phyloP scores from a whole-genome alignment of 1,284 basidiomycete species.

The Trichosporon sp. region DNA sequence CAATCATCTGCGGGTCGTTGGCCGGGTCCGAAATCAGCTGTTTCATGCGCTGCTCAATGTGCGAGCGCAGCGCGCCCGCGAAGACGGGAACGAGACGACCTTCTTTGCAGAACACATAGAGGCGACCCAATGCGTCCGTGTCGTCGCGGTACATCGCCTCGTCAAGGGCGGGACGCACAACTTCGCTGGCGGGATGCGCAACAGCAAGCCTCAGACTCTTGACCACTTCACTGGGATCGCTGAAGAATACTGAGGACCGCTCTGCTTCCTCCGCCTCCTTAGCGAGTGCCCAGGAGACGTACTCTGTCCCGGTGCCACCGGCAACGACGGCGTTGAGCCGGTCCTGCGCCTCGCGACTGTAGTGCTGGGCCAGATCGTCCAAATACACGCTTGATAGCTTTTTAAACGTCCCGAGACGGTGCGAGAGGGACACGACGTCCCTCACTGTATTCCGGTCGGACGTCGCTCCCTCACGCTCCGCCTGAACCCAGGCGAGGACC shows the following conservation, averaged over 20 bases:
- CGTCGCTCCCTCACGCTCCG: conserved; percentile 52
- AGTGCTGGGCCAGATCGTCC: conserved; percentile 24
- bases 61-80: conserved; percentile 60
- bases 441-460: background rate
- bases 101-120: conserved; percentile 65
- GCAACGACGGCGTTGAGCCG: conserved; percentile 21
- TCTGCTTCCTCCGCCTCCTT: conserved; percentile 33
- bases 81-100: conserved; percentile 58
- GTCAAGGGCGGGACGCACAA: conserved; percentile 56
- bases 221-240: conserved; percentile 23
- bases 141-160: conserved; percentile 58
- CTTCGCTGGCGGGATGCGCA: background rate
- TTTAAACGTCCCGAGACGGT: conserved; percentile 22
- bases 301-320: conserved; percentile 25
- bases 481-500: conserved; percentile 58
- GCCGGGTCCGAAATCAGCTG: conserved; percentile 52
- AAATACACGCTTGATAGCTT: conserved; percentile 29
- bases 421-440: conserved; percentile 22
- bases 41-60: conserved; percentile 48
- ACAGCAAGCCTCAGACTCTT: conserved; percentile 14
- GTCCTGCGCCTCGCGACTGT: conserved; percentile 16
- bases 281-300: conserved; percentile 35
- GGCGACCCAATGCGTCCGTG: conserved; percentile 54
- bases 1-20: conserved; percentile 67
- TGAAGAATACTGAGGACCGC: conserved; percentile 23